These are phyloP conservation scores for Phytopythium aichiense DNA, from an alignment of 352 stramenopile species.

Conservation along the genomic window DNA sequence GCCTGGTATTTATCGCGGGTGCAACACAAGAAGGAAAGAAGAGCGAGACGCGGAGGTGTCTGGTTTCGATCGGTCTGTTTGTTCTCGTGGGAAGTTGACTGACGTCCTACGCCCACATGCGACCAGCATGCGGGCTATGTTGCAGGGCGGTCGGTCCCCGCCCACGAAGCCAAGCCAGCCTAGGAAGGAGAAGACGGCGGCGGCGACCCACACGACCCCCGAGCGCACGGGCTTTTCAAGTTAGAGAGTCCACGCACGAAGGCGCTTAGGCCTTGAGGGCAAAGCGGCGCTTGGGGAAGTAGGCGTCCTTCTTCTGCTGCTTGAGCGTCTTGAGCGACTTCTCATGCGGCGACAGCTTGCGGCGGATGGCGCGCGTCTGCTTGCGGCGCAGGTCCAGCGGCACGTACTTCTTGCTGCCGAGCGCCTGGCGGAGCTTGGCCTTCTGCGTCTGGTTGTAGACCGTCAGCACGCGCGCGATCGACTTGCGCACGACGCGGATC, in stretches of 20 bases:
- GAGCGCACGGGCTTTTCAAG: slow-evolving; percentile 7
- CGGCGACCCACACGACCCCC: background rate
- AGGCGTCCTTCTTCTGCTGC: slow-evolving; percentile 94
- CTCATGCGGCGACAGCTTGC: slow-evolving; percentile 95
- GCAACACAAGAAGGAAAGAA: background rate
- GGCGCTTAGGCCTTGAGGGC: slow-evolving; percentile 96
- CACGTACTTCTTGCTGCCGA: slow-evolving; percentile 95
- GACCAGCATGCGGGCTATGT: too few species aligned
- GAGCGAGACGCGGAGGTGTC: background rate
- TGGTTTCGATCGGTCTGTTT: slow-evolving; percentile 5
- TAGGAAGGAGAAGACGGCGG: slow-evolving; percentile 8
- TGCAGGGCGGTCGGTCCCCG: too few species aligned
- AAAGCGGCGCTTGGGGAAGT: slow-evolving; percentile 96
- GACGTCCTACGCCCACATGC: background rate
- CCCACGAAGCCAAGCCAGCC: slow-evolving; percentile 2
- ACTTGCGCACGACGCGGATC: slow-evolving; percentile 99
- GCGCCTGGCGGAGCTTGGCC: slow-evolving; percentile 94
- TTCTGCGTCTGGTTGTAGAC: slow-evolving; percentile 99
- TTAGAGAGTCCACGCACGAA: slow-evolving; percentile 9
- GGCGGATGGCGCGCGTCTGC: slow-evolving; percentile 98
- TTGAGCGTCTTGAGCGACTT: slow-evolving; percentile 92
- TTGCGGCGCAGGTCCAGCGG: slow-evolving; percentile 98
- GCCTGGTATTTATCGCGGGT: slow-evolving; percentile 6
- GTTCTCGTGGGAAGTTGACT: slow-evolving; percentile 2
- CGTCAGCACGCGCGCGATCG: slow-evolving; percentile 98